These are phyloP conservation scores for Elsinoe perseae DNA, from an alignment of 2,329 filamentous ascomycete species.

Conservation along the genomic window DNA sequence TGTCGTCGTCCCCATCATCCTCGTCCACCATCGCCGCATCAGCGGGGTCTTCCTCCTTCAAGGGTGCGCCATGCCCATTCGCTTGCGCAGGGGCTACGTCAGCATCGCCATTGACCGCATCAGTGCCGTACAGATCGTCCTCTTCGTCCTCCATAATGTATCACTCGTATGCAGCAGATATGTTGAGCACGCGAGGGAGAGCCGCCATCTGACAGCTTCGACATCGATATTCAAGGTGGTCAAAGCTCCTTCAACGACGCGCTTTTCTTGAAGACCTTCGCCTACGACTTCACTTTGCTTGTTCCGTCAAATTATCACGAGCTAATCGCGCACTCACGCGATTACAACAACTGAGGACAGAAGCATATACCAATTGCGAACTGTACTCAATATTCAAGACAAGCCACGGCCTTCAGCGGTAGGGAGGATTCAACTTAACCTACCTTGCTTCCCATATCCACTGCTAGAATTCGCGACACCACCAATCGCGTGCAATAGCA, in stretches of 20 bases:
- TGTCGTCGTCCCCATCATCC: conserved; percentile 34
- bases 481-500: neutral
- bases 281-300: too few relatives aligned
- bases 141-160: conserved; percentile 44
- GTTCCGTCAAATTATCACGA: too few relatives aligned
- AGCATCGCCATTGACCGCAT: conserved; percentile 16
- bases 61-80: conserved; percentile 22
- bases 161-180: neutral
- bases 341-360: too few relatives aligned
- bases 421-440: too few relatives aligned
- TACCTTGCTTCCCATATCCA: too few relatives aligned
- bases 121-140: conserved; percentile 43
- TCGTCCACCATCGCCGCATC: conserved; percentile 31
- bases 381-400: too few relatives aligned
- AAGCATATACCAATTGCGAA: too few relatives aligned
- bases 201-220: conserved; percentile 12
- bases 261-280: conserved; percentile 4
- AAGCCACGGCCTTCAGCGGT: too few relatives aligned
- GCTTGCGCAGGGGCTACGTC: conserved; percentile 6
- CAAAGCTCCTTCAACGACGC: conserved; percentile 16
- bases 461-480: neutral
- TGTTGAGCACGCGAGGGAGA: conserved; percentile 9
- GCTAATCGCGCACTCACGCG: too few relatives aligned
- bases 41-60: conserved; percentile 19
- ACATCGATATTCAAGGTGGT: conserved; percentile 15